A percentile compares a stretch with the other conserved stretches of the same genome.
phyloP scores from a whole-genome alignment of 2,329 filamentous ascomycete genomes.

The Sclerotiophoma versabilis region DNA sequence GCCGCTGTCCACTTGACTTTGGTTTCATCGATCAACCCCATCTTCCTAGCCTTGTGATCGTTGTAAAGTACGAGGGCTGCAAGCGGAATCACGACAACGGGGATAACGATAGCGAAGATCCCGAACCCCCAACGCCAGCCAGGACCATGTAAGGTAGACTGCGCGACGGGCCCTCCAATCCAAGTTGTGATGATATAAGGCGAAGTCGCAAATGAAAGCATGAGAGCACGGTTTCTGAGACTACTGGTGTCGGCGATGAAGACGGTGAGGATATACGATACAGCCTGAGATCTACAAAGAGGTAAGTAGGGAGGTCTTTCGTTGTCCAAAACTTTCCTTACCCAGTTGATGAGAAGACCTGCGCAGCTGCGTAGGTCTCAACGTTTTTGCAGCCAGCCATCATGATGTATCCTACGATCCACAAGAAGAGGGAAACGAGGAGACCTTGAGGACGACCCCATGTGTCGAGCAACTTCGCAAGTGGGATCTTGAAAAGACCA shows the following conservation, averaged over 20 bases:
- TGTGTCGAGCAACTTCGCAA: conserved; percentile 50
- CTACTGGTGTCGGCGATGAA: conserved; percentile 72
- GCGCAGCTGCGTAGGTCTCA: conserved; percentile 66
- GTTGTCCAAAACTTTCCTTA: conserved; percentile 55
- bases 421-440: conserved; percentile 34
- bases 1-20: conserved; percentile 50
- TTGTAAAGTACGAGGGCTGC: conserved; percentile 64
- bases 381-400: conserved; percentile 69
- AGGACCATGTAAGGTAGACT: conserved; percentile 60
- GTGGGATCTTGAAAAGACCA: conserved; percentile 45
- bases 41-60: conserved; percentile 64
- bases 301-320: not conserved
- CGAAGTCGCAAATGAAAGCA: conserved; percentile 66
- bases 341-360: conserved; percentile 71
- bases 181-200: conserved; percentile 72
- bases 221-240: conserved; percentile 67
- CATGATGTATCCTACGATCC: conserved; percentile 60
- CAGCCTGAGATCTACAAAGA: conserved; percentile 16
- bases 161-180: conserved; percentile 65
- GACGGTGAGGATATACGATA: conserved; percentile 64
- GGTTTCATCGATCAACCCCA: conserved; percentile 58
- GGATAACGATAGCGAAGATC: conserved; percentile 69
- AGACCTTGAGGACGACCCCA: conserved; percentile 48
- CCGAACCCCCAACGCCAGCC: conserved; percentile 74
- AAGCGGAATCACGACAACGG: conserved; percentile 66